phyloP scores from a whole-genome alignment of 1,139 yeast genomes.

The Nakaseomyces bracarensis region DNA sequence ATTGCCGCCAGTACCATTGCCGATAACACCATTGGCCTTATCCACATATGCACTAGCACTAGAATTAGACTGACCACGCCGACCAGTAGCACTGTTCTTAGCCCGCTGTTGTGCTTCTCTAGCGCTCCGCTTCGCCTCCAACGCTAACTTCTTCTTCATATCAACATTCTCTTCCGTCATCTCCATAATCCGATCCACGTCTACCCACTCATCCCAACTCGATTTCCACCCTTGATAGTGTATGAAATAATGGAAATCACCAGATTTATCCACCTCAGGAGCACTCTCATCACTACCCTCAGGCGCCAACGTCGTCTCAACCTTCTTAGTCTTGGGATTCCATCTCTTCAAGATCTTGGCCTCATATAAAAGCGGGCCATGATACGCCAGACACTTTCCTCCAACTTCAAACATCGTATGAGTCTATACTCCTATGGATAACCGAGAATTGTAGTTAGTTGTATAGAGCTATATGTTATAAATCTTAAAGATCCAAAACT shows the following conservation, averaged over 20 bases:
- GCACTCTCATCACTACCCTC: constrained; percentile 27
- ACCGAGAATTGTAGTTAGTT: too few species aligned
- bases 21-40: constrained; percentile 5
- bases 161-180: constrained; percentile 60
- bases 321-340: constrained; percentile 43
- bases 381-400: constrained; percentile 66
- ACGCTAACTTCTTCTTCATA: constrained; percentile 56
- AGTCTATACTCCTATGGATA: background rate
- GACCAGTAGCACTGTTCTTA: constrained; percentile 5
- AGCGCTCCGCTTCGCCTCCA: constrained; percentile 33
- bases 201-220: constrained; percentile 97
- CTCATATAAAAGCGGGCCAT: constrained; percentile 85
- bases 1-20: background rate
- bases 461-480: too few species aligned
- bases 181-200: constrained; percentile 56
- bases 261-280: constrained; percentile 38
- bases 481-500: too few species aligned
- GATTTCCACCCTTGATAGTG: constrained; percentile 96
- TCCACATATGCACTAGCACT: constrained; percentile 6
- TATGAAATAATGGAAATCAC: constrained; percentile 48
- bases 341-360: constrained; percentile 68
- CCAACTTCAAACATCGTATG: constrained; percentile 28
- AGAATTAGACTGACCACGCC: background rate
- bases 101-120: constrained; percentile 14
- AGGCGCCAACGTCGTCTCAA: constrained; percentile 25